Percentiles rank a stretch among this genome's conserved stretches.
phyloP scores from a whole-genome alignment of 2,329 filamentous ascomycete genomes.

The Diaporthe destruens region DNA sequence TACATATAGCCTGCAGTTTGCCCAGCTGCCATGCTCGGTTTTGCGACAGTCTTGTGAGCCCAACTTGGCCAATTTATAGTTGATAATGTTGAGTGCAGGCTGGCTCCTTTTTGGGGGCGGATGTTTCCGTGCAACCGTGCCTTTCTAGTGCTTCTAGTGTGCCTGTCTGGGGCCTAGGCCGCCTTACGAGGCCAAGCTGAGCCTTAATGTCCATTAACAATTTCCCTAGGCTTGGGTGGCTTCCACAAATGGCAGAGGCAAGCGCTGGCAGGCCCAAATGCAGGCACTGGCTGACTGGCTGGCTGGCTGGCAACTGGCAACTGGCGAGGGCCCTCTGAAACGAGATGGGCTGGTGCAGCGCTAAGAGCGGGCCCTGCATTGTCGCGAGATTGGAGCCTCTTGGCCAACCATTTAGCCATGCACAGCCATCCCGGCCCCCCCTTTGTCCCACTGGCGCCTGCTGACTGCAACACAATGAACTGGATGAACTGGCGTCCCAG shows the following conservation, averaged over 20 bases:
- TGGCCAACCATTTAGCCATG: slow-evolving; percentile 20
- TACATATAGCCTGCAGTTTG: not conserved
- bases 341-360: slow-evolving; percentile 21
- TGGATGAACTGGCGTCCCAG: slow-evolving; percentile 11
- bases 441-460: slow-evolving; percentile 7
- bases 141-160: too few relatives aligned
- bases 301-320: too few relatives aligned
- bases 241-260: not conserved
- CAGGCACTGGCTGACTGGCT: not conserved
- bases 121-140: not conserved
- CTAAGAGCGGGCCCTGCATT: slow-evolving; percentile 19
- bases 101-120: not conserved
- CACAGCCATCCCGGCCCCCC: not conserved
- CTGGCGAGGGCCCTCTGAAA: slow-evolving; percentile 19
- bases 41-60: not conserved
- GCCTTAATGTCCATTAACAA: too few relatives aligned
- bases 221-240: too few relatives aligned
- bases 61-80: not conserved
- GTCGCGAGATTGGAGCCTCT: slow-evolving; percentile 19
- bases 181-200: slow-evolving; percentile 17
- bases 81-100: not conserved
- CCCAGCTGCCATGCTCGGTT: not conserved
- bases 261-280: not conserved
- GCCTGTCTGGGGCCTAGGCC: not conserved
- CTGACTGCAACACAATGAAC: slow-evolving; percentile 15